Percentiles rank a stretch among this genome's conserved stretches.
These are phyloP conservation scores for Arthroderma uncinatum DNA, from an alignment of 2,329 filamentous ascomycete species.

Conservation along the genomic window DNA sequence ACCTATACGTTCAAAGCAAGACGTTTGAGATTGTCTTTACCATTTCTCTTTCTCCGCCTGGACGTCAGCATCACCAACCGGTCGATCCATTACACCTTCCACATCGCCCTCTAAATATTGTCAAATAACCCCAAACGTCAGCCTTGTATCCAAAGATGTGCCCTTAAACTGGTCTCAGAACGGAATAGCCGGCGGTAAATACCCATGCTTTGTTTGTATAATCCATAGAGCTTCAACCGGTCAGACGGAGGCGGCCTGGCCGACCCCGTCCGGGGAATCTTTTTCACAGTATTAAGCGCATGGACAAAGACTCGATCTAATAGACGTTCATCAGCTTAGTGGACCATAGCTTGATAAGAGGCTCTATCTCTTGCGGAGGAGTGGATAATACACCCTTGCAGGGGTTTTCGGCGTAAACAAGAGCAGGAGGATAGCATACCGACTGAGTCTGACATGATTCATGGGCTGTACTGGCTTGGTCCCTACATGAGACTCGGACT, in stretches of 20 bases:
- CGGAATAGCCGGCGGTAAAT: constrained; percentile 13
- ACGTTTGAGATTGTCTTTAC: constrained; percentile 25
- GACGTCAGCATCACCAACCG: constrained; percentile 44
- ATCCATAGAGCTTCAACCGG: constrained; percentile 83
- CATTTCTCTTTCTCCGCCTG: constrained; percentile 56
- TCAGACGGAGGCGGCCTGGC: constrained; percentile 75
- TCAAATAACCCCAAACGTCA: constrained; percentile 13
- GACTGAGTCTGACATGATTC: constrained; percentile 38
- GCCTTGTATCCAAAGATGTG: constrained; percentile 1
- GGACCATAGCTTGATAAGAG: not conserved
- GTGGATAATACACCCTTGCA: not conserved
- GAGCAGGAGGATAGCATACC: constrained; percentile 51
- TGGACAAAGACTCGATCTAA: constrained; percentile 96
- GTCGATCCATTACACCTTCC: constrained; percentile 82
- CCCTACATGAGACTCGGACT: constrained; percentile 1
- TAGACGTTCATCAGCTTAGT: not conserved
- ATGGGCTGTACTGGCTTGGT: not conserved
- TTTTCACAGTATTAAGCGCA: constrained; percentile 96
- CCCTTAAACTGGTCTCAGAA: not conserved
- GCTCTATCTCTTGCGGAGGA: not conserved
- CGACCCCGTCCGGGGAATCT: constrained; percentile 86
- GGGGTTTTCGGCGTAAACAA: constrained; percentile 66
- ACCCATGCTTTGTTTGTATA: constrained; percentile 97
- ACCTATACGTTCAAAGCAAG: not conserved
- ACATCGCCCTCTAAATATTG: constrained; percentile 67